phyloP scores from a whole-genome alignment of 2,329 filamentous ascomycete species.

The Podosphaera fusca region DNA sequence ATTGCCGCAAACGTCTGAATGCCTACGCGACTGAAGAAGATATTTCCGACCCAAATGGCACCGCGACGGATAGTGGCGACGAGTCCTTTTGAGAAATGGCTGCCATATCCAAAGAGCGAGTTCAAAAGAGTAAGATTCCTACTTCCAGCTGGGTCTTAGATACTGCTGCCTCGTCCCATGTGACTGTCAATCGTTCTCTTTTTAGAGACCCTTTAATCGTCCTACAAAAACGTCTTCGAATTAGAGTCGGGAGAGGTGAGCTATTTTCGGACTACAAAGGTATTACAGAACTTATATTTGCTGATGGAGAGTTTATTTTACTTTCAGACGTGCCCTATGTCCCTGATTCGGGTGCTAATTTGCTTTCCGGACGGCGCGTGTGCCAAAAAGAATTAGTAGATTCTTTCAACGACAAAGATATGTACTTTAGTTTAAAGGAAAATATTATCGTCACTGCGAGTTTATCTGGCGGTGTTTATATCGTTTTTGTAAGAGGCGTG shows the following conservation, averaged over 20 bases:
- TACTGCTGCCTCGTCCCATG: no score
- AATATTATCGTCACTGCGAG: no score
- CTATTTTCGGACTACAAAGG: background rate
- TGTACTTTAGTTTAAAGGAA: background rate
- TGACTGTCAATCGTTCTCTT: no score
- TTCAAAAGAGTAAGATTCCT: background rate
- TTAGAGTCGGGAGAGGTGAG: background rate
- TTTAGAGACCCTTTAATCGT: no score
- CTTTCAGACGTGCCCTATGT: background rate
- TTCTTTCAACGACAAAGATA: background rate
- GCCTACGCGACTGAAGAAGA: background rate
- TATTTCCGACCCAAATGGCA: background rate
- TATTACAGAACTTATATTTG: background rate
- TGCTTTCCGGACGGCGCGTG: background rate
- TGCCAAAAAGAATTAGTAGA: background rate
- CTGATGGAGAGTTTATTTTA: background rate
- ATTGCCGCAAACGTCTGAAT: background rate
- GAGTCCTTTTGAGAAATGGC: background rate
- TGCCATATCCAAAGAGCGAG: background rate
- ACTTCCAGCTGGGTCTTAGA: background rate
- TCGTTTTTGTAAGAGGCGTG: no score
- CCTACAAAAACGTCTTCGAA: no score
- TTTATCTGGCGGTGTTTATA: no score
- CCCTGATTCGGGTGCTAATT: background rate
- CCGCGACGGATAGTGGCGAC: background rate